Evolutionary conservation across 140 eudicot species (phyloP).

Genomic region (Bidens hawaiensis): DNA sequence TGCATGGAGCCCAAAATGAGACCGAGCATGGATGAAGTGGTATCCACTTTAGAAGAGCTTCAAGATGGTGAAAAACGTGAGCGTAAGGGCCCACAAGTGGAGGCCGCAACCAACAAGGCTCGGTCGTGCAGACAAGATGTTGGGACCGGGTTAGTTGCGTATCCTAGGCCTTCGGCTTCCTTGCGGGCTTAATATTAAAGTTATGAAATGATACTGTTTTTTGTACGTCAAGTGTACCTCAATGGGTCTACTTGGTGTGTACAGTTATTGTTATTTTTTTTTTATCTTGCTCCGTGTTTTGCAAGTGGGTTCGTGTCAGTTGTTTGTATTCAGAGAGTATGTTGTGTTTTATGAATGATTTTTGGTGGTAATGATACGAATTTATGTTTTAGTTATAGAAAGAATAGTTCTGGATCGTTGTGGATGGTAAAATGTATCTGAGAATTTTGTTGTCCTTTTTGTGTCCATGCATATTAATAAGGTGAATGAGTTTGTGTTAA

Average conservation of each 20-base stretch:
- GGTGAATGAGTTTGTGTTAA: too few relatives aligned
- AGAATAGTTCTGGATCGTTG: background rate
- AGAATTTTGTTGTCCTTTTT: too few relatives aligned
- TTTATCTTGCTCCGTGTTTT: background rate
- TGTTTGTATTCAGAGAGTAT: constrained; percentile 11
- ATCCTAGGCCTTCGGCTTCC: constrained; percentile 78
- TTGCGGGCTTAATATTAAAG: constrained; percentile 28
- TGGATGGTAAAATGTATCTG: too few relatives aligned
- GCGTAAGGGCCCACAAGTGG: constrained; percentile 22
- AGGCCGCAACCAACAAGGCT: constrained; percentile 17
- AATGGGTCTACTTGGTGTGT: constrained; percentile 24
- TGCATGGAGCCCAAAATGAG: constrained; percentile 60
- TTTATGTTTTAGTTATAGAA: background rate
- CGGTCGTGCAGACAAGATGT: constrained; percentile 37
- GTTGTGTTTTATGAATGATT: constrained; percentile 14
- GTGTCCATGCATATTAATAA: too few relatives aligned
- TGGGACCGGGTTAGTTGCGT: constrained; percentile 27
- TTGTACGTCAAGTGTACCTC: background rate
- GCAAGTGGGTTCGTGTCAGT: constrained; percentile 21
- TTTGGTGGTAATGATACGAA: constrained; percentile 16
- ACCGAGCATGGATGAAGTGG: constrained; percentile 75
- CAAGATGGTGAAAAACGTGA: constrained; percentile 44
- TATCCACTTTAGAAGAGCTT: constrained; percentile 56
- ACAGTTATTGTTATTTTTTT: constrained; percentile 6
- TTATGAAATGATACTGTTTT: background rate